Base-by-base conservation (phyloP, 2,329 filamentous ascomycete species). In the Parafenestella ontariensis region DNA sequence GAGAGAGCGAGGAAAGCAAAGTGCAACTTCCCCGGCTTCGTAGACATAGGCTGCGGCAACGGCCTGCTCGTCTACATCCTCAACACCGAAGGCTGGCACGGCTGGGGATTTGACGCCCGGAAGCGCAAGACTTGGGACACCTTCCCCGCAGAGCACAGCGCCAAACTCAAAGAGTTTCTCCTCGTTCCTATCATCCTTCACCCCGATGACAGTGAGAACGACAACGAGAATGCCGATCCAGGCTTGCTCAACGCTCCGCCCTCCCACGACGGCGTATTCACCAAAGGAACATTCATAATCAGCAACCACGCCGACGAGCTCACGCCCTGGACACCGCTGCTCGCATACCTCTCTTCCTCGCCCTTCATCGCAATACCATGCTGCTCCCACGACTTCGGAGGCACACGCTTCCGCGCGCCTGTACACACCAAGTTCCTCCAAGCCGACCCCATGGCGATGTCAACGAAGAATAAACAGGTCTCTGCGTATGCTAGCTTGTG, bases 291-390 rank as follows among this genome's bases (percentile, higher is more conserved):
- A 0, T 99, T 99, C 75, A 92, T 99, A 66, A 89, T 99, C 59
- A 96, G 92, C 44, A 99, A 99, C 71, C 95, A 99, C 74, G 94
- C 94, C 10, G 95, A 99, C 72, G 93, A 99, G 77, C 83, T 99
- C 13, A 99, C 95, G 0, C 87, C 91, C 0, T 99, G 95, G 95
- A 98, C 95, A 0, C 95, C 95, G 0, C 83, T 98, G 17, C 85
- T 99, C 36, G 93, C 91, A 1, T 85, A 86, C 6, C 79, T 92
- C 1, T 92, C 89, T 0, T 78, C 85, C 2, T 89, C 89, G 10
- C 89, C 92, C 0, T 99, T 97, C 75, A 86, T 99, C 58, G 90
- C 91, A 64, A 96, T 99, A 40, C 95, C 95, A 1, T 99, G 95
- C 79, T 99, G 95, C 78, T 96, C 91, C 61, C 92, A 98, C 77